These are phyloP conservation scores for Backusella australiensis DNA, from an alignment of 192 early-diverging fungal genomes.

Conservation along the genomic window DNA sequence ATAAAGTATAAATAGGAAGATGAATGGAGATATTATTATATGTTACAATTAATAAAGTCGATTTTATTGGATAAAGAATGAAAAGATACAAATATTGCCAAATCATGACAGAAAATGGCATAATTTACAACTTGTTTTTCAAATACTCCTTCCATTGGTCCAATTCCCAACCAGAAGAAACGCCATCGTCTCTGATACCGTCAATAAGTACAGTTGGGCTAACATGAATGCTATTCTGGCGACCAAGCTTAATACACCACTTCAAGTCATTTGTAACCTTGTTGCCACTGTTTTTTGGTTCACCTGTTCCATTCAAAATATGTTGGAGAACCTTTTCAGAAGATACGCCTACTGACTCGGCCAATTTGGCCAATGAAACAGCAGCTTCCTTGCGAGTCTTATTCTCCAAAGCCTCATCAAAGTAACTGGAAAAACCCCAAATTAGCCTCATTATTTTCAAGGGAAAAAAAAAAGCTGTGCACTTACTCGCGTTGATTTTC, in stretches of 20 bases:
- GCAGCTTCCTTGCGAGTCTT: slow-evolving; percentile 56
- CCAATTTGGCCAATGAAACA: slow-evolving; percentile 48
- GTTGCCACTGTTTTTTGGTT: slow-evolving; percentile 64
- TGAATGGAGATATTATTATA: too few species aligned
- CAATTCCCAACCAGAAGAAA: slow-evolving; percentile 67
- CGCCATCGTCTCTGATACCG: slow-evolving; percentile 59
- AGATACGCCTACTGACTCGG: slow-evolving; percentile 43
- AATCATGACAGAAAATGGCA: not conserved
- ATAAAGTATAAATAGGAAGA: too few species aligned
- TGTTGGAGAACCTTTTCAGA: slow-evolving; percentile 43
- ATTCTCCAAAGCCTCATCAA: slow-evolving; percentile 62
- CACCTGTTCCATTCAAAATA: slow-evolving; percentile 42
- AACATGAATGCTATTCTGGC: slow-evolving; percentile 75
- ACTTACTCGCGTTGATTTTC: slow-evolving; percentile 54
- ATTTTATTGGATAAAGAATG: too few species aligned
- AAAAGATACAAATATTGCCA: not conserved
- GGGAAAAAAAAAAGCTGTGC: not conserved
- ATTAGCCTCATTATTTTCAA: not conserved
- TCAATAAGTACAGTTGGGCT: slow-evolving; percentile 73
- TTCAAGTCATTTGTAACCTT: slow-evolving; percentile 69
- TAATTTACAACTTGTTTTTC: slow-evolving; percentile 37
- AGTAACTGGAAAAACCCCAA: slow-evolving; percentile 37
- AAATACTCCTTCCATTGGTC: slow-evolving; percentile 65
- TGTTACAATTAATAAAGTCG: too few species aligned
- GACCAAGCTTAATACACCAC: slow-evolving; percentile 59